phyloP scores from a whole-genome alignment of 169 alveolate genomes.

The Cystoisospora suis region DNA sequence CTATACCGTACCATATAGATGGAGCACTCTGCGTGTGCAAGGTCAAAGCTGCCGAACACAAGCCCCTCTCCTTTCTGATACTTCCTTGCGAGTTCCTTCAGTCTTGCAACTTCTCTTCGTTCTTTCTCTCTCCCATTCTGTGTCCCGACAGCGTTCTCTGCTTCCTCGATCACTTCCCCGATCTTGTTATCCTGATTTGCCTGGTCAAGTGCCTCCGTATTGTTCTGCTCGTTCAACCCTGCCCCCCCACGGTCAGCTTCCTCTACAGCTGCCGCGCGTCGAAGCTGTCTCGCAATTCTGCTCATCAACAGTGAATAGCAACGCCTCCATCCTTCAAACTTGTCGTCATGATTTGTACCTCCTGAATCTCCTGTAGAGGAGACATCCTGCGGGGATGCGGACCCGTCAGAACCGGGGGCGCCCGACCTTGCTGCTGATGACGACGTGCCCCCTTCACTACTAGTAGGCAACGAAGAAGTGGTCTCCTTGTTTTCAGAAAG shows the following conservation, averaged over 20 bases:
- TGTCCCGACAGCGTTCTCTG: neutral
- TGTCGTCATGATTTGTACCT: neutral
- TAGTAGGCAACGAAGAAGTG: no score
- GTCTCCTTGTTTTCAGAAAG: no score
- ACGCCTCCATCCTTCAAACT: neutral
- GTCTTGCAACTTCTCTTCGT: neutral
- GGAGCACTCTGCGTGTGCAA: neutral
- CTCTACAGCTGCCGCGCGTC: neutral
- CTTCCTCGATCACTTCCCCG: neutral
- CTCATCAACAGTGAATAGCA: slow-evolving; percentile 9
- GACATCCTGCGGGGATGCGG: no score
- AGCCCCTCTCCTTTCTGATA: neutral
- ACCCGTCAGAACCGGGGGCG: no score
- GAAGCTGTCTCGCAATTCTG: neutral
- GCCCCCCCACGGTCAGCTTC: neutral
- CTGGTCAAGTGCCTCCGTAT: neutral
- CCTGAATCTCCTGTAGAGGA: no score
- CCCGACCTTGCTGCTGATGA: no score
- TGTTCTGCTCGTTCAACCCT: neutral
- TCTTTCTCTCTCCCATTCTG: neutral
- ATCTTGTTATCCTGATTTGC: neutral
- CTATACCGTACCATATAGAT: neutral
- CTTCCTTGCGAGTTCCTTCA: neutral
- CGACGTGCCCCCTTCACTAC: no score
- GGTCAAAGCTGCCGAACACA: neutral